Evolutionary conservation across 257 asterid genomes (phyloP).

Genomic region (Gentiana macrophylla): DNA sequence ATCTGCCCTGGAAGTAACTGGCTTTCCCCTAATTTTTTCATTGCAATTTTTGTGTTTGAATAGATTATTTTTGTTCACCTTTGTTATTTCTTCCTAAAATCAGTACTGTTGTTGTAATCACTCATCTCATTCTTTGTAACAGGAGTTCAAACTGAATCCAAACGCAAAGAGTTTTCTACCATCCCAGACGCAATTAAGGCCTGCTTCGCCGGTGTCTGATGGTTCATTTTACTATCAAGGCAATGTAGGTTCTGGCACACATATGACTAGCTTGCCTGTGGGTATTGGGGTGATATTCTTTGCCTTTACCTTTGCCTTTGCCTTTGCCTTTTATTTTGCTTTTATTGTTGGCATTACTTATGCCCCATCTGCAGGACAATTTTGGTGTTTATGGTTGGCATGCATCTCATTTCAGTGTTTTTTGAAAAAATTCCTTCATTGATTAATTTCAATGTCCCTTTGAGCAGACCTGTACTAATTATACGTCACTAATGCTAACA

Average conservation of each 20-base stretch:
- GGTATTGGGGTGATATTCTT: constrained; percentile 64
- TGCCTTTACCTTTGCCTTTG: not conserved
- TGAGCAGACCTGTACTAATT: too few relatives aligned
- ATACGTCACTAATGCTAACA: too few relatives aligned
- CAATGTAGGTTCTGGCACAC: constrained; percentile 50
- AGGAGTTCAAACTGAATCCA: constrained; percentile 92
- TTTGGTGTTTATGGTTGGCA: too few relatives aligned
- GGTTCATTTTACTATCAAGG: constrained; percentile 75
- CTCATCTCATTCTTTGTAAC: constrained; percentile 7
- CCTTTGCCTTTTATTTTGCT: too few relatives aligned
- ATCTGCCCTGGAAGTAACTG: not conserved
- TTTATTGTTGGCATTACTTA: too few relatives aligned
- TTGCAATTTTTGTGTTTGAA: not conserved
- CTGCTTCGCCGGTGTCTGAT: constrained; percentile 81
- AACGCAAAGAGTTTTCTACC: constrained; percentile 82
- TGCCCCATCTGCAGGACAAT: too few relatives aligned
- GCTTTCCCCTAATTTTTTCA: not conserved
- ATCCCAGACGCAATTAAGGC: constrained; percentile 55
- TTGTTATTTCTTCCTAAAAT: not conserved
- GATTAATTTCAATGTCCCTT: too few relatives aligned
- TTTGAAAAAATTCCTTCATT: too few relatives aligned
- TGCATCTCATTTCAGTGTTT: too few relatives aligned
- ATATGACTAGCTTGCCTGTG: constrained; percentile 83
- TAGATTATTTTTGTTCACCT: not conserved
- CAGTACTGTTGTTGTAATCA: not conserved